Percentiles rank a stretch among this genome's conserved stretches.
These are phyloP conservation scores for Isoetes taiwanensis DNA, from an alignment of 75 land plant genomes.

Conservation along the genomic window DNA sequence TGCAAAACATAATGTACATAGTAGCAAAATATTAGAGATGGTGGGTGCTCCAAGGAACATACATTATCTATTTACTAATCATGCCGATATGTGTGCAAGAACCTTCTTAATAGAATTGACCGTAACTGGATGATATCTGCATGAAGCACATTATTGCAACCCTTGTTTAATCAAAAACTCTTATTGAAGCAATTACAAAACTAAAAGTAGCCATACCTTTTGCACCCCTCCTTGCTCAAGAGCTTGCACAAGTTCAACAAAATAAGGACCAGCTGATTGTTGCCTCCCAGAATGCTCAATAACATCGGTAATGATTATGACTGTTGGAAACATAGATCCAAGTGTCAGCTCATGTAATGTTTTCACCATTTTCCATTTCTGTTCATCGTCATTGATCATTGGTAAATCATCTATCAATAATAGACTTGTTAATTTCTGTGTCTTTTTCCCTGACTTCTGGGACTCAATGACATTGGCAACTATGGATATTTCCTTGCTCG, in stretches of 20 bases:
- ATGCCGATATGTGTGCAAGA: constrained; percentile 42
- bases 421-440: constrained; percentile 14
- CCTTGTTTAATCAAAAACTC: too few relatives aligned
- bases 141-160: too few relatives aligned
- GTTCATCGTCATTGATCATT: constrained; percentile 32
- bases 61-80: too few relatives aligned
- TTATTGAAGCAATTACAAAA: not conserved
- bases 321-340: constrained; percentile 46
- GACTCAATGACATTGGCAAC: constrained; percentile 15
- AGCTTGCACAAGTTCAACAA: constrained; percentile 32
- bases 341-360: constrained; percentile 40
- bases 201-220: constrained; percentile 38
- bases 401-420: constrained; percentile 87
- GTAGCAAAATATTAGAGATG: too few relatives aligned
- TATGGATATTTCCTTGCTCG: constrained; percentile 49
- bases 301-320: constrained; percentile 49
- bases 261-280: constrained; percentile 5
- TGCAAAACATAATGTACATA: too few relatives aligned
- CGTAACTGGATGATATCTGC: constrained; percentile 73
- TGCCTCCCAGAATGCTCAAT: constrained; percentile 29
- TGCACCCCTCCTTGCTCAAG: constrained; percentile 58
- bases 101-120: constrained; percentile 54
- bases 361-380: constrained; percentile 30
- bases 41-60: too few relatives aligned
- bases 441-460: not conserved